Evolutionary conservation across 768 basidiomycete species (phyloP), one percentile per base, ranked within the genome.

Genomic region (Macrolepiota dolichaula): DNA sequence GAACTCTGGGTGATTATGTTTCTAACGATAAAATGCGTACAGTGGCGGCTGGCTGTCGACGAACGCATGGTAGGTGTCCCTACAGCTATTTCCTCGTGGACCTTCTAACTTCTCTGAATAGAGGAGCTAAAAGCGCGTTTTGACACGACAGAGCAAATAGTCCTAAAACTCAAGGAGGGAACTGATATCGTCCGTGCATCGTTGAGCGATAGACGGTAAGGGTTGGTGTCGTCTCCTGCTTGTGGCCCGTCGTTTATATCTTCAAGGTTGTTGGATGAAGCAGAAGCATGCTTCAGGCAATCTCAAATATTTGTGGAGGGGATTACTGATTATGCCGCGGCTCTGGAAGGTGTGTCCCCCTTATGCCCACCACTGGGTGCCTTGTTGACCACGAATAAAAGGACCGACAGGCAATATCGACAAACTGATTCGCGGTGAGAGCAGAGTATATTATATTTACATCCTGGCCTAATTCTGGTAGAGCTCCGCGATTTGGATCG

Each of bases 1-100:
- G 92, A 49, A 89, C 87, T 11, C 72, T 94, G 42, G 90, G 87
- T 11, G 91, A 91, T 69, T 94, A 93, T 71, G 91, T 94, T 25
- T 88, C 88, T 15, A 81, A 79, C 64, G 82, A 77, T 53, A 91
- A 87, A 75, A 94, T 94, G 92, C 81, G 78, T 66, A 83, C 89
- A 69, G 92, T 94, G 1, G 89, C 85, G 2, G 88, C 88, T 15
- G 84, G 81, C 3, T 92, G 91, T 74, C 68, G 76, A 15, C 79
- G 81, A 51, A 85, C 87, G 25, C 88, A 93, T 76, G 83, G 91
- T 89, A 61, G 42, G 82, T 76, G 24, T 24, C 22, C 46, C 9
- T 25, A 24, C 40, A n/a, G 17, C 27, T 52, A n/a, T 47, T 32
- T 15, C 52, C 10, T 42, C 10, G 15, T 6, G 49, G 3, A 29